Evolutionary conservation across 805 yeast genomes (phyloP).

Genomic region (Starmerella ratchasimensis): DNA sequence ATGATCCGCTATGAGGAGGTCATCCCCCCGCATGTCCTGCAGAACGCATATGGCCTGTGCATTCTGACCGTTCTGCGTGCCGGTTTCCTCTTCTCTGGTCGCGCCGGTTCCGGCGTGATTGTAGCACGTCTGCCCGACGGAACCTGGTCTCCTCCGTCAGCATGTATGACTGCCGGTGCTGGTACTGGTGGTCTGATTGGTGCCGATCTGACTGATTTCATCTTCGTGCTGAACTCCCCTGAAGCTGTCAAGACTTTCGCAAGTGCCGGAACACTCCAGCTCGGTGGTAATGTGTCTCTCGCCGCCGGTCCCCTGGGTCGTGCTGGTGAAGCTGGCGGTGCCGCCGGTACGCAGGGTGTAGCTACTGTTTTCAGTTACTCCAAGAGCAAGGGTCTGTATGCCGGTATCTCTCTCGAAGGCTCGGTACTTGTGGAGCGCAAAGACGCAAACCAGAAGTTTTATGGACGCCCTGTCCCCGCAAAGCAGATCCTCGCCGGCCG

Average conservation of each 20-base stretch:
- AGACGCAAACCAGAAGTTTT: constrained; percentile 91
- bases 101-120: constrained; percentile 95
- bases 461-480: constrained; percentile 83
- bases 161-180: constrained; percentile 91
- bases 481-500: constrained; percentile 69
- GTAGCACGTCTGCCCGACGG: constrained; percentile 93
- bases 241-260: constrained; percentile 90
- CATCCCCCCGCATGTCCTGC: constrained; percentile 76
- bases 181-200: constrained; percentile 99
- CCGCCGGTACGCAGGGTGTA: constrained; percentile 74
- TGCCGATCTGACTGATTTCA: constrained; percentile 91
- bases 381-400: constrained; percentile 90
- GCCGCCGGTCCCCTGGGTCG: constrained; percentile 98
- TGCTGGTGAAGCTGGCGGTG: constrained; percentile 93
- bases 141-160: constrained; percentile 94
- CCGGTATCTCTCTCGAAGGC: constrained; percentile 95
- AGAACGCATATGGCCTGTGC: constrained; percentile 86
- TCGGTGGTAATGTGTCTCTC: constrained; percentile 87
- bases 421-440: constrained; percentile 93
- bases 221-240: constrained; percentile 72
- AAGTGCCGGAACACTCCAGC: constrained; percentile 82
- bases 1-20: constrained; percentile 72
- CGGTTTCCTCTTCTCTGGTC: constrained; percentile 87
- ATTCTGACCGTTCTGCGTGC: constrained; percentile 90
- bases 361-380: constrained; percentile 90